Evolutionary conservation across 768 basidiomycete species (phyloP), one percentile per base, ranked within the genome.

Genomic region (Mycena filopes): DNA sequence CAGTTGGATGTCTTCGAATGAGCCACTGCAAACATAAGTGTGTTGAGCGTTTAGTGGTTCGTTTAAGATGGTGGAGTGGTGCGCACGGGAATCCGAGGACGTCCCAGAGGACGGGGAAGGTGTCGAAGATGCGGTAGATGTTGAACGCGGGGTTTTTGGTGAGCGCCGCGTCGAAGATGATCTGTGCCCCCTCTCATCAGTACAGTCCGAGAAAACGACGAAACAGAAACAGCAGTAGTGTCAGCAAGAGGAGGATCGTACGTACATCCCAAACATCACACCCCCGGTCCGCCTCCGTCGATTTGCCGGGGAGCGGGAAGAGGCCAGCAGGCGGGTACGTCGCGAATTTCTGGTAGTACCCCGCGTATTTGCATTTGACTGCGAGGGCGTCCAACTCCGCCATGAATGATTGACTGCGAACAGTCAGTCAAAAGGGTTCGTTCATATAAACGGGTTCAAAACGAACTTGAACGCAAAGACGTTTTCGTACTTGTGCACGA

Each of bases 41-140:
- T 10, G 46, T 25, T 20, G 25, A 70, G 6, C 56, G 21, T 36
- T n/a, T 33, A 23, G 58, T 28, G 4, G 11, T 6, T 18, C 18
- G 28, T 4, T 48, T 25, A 15, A 2, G 25, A 36, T 49, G 51
- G 33, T 12, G 2, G 16, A 26, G 11, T 18, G 73, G 15, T 4
- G 36, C 86, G 36, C 70, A 90, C 87, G 91, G 91, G 83, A 90
- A 92, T n/a, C 91, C 91, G 31, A 93, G 87, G 7, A 92, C 90
- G 65, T 93, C 91, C 91, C 90, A 93, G 15, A 89, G 78, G 43
- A 90, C 81, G 0, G 91, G 92, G 75, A 80, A 91, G 21, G 86
- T 90, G 71, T 92, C 91, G 75, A 91, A 90, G 58, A 93, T 90
- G 23, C 89, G 85, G 72, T 93, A 94, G 9, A 92, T 82, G 68